These are phyloP conservation scores for Mycena galopus DNA, from an alignment of 768 basidiomycete species.

Conservation along the genomic window DNA sequence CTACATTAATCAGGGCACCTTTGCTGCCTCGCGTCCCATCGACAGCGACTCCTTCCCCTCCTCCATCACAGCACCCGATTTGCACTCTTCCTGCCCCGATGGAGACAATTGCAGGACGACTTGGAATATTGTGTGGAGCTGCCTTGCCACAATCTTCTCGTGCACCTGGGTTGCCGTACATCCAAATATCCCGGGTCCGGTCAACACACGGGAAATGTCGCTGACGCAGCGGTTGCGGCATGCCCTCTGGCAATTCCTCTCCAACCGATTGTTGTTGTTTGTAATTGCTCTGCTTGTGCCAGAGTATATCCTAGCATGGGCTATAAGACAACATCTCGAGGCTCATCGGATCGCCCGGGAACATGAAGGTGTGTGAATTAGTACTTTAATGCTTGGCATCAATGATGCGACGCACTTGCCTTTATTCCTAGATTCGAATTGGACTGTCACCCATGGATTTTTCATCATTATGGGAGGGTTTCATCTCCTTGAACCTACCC, in stretches of 20 bases:
- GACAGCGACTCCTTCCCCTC: no score
- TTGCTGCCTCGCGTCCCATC: no score
- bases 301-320: slow-evolving; percentile 1
- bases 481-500: neutral
- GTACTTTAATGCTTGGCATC: neutral
- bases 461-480: neutral
- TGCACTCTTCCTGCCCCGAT: no score
- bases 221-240: neutral
- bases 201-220: neutral
- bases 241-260: neutral
- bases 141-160: neutral
- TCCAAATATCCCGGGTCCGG: neutral
- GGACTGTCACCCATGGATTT: neutral
- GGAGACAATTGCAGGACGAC: neutral
- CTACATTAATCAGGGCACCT: no score
- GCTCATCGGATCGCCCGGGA: neutral
- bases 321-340: neutral
- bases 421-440: neutral
- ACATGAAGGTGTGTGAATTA: neutral
- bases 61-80: no score
- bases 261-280: neutral
- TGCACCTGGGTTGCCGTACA: slow-evolving; percentile 1
- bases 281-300: neutral
- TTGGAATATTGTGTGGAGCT: neutral
- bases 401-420: neutral